Conservation (phyloP, 2,329 filamentous ascomycete species). For the Ceratocystis lukuohia region DNA sequence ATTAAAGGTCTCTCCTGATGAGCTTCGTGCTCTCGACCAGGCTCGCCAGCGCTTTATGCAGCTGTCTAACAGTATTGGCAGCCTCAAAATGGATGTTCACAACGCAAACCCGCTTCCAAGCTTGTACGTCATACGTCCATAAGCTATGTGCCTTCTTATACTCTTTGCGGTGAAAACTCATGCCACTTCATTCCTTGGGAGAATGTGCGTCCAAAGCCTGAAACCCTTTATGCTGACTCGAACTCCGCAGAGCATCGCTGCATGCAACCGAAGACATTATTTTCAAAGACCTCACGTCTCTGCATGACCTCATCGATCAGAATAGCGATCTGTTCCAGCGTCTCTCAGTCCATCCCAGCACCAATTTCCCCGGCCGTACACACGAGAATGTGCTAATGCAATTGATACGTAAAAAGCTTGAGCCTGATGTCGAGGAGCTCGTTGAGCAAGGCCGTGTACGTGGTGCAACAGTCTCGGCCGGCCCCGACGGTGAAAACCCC, state of each 20-base stretch:
- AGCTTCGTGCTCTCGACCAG: conserved; percentile 57
- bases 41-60: conserved; percentile 55
- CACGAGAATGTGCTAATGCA: conserved; percentile 53
- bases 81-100: conserved; percentile 47
- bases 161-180: too few relatives aligned
- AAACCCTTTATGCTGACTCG: neutral
- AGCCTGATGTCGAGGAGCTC: conserved; percentile 62
- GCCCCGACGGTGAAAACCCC: conserved; percentile 21
- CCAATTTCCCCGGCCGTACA: conserved; percentile 57
- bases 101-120: conserved; percentile 53
- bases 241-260: conserved; percentile 45
- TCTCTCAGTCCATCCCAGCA: conserved; percentile 61
- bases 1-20: conserved; percentile 42
- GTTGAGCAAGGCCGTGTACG: conserved; percentile 45
- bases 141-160: neutral
- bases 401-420: conserved; percentile 70
- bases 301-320: conserved; percentile 51
- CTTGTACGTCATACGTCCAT: conserved; percentile 35
- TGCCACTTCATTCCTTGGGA: neutral
- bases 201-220: neutral
- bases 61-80: conserved; percentile 53
- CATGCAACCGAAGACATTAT: conserved; percentile 61
- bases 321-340: conserved; percentile 55
- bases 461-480: neutral
- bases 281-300: conserved; percentile 52